These are phyloP conservation scores for Fusarium tjaetaba DNA, from an alignment of 2,329 filamentous ascomycete species.

Conservation along the genomic window DNA sequence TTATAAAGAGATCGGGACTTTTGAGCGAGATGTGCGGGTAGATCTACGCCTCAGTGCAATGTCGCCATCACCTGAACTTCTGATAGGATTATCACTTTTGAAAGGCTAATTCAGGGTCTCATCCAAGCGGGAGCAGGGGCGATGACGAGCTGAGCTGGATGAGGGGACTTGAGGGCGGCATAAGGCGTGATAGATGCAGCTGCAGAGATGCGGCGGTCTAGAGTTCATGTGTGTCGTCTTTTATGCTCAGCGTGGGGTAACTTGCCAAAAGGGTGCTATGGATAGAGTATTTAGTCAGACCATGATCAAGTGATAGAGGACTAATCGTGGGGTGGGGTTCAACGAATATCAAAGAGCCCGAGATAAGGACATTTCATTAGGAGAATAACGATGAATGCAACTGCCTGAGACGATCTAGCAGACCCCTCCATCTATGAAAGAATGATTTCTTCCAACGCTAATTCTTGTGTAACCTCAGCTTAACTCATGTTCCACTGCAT, in stretches of 20 bases:
- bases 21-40: conserved; percentile 6
- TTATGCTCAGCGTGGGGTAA: neutral
- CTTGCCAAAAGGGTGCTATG: neutral
- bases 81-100: conserved; percentile 22
- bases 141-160: conserved; percentile 28
- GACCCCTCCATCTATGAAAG: neutral
- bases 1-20: conserved; percentile 1
- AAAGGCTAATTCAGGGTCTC: conserved; percentile 8
- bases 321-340: neutral
- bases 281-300: neutral
- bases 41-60: conserved; percentile 28
- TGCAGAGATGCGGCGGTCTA: neutral
- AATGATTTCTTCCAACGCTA: neutral
- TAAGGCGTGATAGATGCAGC: conserved; percentile 15
- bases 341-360: neutral
- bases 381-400: neutral
- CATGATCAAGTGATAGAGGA: neutral
- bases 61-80: conserved; percentile 4
- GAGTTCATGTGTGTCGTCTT: neutral
- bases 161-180: conserved; percentile 1
- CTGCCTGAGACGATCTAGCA: neutral
- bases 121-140: conserved; percentile 23
- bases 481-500: neutral
- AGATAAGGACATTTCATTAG: neutral
- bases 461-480: neutral